A percentile compares a stretch with the other conserved stretches of the same genome.
Conservation (phyloP, 2,329 filamentous ascomycete species). For the Colletotrichum acutatum region DNA sequence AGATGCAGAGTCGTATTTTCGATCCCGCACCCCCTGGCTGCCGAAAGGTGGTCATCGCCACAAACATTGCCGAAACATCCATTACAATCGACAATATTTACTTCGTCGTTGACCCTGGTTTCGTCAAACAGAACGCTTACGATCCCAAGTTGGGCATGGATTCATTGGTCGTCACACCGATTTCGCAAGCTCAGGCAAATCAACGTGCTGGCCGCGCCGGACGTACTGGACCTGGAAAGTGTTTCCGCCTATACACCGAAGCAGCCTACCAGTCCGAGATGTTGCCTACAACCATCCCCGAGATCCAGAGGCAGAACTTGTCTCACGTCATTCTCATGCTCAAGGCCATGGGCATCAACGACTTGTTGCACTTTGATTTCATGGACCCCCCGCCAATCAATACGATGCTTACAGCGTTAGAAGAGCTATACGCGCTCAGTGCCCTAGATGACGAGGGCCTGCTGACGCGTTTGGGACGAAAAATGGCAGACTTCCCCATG, state of each 20-base stretch:
- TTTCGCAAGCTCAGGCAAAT: conserved; percentile 96
- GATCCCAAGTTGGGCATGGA: conserved; percentile 99
- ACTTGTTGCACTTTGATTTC: conserved; percentile 96
- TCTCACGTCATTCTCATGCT: conserved; percentile 95
- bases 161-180: conserved; percentile 92
- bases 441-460: conserved; percentile 96
- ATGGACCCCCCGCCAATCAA: conserved; percentile 99
- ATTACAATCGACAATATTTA: conserved; percentile 98
- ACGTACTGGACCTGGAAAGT: conserved; percentile 94
- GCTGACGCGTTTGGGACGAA: conserved; percentile 88
- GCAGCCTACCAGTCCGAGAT: conserved; percentile 96
- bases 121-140: conserved; percentile 97
- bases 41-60: conserved; percentile 96
- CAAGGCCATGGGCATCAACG: conserved; percentile 99
- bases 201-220: conserved; percentile 93
- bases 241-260: conserved; percentile 95
- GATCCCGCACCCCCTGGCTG: conserved; percentile 88
- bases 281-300: conserved; percentile 94
- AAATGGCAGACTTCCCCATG: conserved; percentile 99
- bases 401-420: conserved; percentile 95
- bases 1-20: conserved; percentile 95
- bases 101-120: conserved; percentile 96
- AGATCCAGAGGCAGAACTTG: conserved; percentile 95
- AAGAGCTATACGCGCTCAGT: conserved; percentile 92
- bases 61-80: conserved; percentile 97